Evolutionary conservation across 208 protist species (phyloP).

Genomic region (Zelonia costaricensis): DNA sequence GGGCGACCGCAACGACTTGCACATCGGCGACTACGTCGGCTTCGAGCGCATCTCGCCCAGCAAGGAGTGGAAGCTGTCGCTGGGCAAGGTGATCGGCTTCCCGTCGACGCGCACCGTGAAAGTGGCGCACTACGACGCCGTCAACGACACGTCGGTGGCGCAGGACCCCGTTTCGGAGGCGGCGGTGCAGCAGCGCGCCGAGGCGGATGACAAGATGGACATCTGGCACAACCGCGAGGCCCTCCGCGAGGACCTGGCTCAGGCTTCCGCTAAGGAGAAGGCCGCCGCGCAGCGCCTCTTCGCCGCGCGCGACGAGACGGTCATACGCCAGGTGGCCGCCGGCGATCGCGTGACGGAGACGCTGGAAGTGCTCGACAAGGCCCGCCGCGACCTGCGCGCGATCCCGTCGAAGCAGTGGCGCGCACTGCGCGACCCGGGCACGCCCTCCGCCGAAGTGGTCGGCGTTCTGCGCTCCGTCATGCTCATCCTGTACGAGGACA

Average conservation of each 20-base stretch:
- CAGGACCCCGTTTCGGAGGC: conserved; percentile 46
- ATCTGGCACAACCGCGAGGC: conserved; percentile 60
- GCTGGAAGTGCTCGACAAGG: conserved; percentile 51
- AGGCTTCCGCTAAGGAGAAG: conserved; percentile 46
- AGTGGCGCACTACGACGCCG: conserved; percentile 57
- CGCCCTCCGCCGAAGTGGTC: conserved; percentile 27
- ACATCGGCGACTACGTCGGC: conserved; percentile 72
- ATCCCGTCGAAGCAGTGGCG: conserved; percentile 62
- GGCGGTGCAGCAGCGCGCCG: conserved; percentile 42
- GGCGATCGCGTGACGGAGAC: conserved; percentile 30
- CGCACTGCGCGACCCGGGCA: conserved; percentile 38
- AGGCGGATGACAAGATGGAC: conserved; percentile 32
- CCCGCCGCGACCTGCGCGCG: conserved; percentile 32
- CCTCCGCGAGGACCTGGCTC: conserved; percentile 46
- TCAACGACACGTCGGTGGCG: conserved; percentile 30
- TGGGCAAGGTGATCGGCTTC: conserved; percentile 65
- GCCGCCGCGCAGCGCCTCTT: conserved; percentile 53
- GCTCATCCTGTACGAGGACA: conserved; percentile 75
- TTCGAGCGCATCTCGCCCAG: conserved; percentile 60
- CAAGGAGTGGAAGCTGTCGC: conserved; percentile 54
- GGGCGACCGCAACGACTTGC: conserved; percentile 35
- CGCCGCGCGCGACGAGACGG: conserved; percentile 48
- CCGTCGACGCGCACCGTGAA: conserved; percentile 57
- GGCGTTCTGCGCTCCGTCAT: conserved; percentile 54
- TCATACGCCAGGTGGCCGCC: conserved; percentile 39